Evolutionary conservation across 371 early-diverging fungal species (phyloP).

Genomic region (Dentiscutata heterogama): DNA sequence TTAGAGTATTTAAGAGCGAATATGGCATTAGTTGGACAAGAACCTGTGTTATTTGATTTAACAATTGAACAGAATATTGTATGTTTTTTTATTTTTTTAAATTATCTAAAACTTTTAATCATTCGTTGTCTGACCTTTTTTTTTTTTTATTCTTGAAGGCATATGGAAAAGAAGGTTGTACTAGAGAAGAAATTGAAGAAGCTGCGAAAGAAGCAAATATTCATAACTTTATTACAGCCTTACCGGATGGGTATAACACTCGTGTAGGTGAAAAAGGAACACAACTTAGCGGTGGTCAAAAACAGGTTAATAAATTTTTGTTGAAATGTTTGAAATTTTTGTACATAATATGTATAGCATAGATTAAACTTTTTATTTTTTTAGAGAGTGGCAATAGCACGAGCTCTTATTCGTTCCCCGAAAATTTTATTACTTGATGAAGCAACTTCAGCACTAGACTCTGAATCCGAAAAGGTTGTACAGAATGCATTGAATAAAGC

Average conservation of each 20-base stretch:
- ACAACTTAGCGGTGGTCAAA: conserved; percentile 77
- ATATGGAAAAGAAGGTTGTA: conserved; percentile 66
- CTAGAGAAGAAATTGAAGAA: conserved; percentile 68
- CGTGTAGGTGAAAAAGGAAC: conserved; percentile 81
- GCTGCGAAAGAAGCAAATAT: conserved; percentile 79
- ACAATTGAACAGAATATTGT: conserved; percentile 87
- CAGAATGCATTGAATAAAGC: conserved; percentile 89
- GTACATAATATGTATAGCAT: too few species aligned
- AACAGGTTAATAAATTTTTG: conserved; percentile 58
- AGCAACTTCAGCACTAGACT: conserved; percentile 95
- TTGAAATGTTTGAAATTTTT: too few species aligned
- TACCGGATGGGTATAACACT: conserved; percentile 85
- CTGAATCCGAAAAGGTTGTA: conserved; percentile 89
- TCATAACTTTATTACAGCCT: conserved; percentile 76
- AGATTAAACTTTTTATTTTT: too few species aligned
- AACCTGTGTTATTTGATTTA: conserved; percentile 86
- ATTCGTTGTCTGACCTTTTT: too few species aligned
- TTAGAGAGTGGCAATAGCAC: conserved; percentile 75
- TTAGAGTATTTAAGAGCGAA: conserved; percentile 72
- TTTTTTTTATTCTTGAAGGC: conserved; percentile 31
- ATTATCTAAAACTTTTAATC: too few species aligned
- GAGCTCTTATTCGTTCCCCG: conserved; percentile 85
- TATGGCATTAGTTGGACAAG: conserved; percentile 90
- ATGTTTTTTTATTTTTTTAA: too few species aligned
- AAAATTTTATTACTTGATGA: conserved; percentile 94